Conservation (phyloP, 805 yeast species). For the Saturnispora ahearnii region DNA sequence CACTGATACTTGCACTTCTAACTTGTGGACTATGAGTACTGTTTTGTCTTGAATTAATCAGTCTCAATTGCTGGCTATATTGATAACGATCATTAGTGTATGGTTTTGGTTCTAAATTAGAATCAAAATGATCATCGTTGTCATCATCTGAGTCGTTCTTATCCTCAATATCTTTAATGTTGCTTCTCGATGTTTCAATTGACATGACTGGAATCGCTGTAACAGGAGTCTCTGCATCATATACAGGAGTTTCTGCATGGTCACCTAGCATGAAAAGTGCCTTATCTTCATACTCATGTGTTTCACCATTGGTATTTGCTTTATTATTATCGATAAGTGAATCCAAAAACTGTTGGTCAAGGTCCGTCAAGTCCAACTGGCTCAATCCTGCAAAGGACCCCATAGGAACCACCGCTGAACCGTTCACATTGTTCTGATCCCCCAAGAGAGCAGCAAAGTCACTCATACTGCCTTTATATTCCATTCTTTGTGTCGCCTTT, state of each 20-base stretch:
- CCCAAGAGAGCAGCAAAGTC: conserved; percentile 1
- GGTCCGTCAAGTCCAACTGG: conserved; percentile 3
- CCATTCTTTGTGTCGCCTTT: conserved; percentile 1
- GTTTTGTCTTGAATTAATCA: conserved; percentile 1
- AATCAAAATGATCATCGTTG: neutral
- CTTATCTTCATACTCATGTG: neutral
- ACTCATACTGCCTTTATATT: conserved; percentile 6
- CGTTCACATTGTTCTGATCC: neutral
- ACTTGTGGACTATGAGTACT: neutral
- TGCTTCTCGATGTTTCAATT: neutral
- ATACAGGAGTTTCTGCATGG: neutral
- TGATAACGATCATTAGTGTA: conserved; percentile 4
- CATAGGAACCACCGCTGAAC: neutral
- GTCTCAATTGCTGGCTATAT: neutral
- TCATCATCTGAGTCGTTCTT: neutral
- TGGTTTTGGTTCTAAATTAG: conserved; percentile 1
- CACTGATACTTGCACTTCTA: neutral
- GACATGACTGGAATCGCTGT: neutral
- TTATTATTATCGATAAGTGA: conserved; percentile 1
- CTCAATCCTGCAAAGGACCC: conserved; percentile 7
- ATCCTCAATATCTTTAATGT: neutral
- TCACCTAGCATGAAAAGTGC: neutral
- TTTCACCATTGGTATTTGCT: neutral
- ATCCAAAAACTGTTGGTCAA: conserved; percentile 6
- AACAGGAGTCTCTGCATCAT: neutral